phyloP scores from a whole-genome alignment of 805 yeast genomes.

The Jamesozyma gamospora region DNA sequence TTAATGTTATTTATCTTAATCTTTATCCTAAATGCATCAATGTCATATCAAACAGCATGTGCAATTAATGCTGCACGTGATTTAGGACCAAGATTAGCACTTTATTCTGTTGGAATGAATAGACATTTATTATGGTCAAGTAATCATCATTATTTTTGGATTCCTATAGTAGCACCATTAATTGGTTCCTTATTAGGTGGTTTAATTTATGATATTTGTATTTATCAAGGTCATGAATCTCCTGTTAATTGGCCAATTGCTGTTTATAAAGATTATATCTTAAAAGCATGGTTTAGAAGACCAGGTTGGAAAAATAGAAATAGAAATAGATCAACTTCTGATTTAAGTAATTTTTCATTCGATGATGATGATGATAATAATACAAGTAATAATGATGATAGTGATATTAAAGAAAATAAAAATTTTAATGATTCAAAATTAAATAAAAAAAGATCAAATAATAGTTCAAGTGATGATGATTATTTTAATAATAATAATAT shows the following conservation, averaged over 20 bases:
- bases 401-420: not conserved
- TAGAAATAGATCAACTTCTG: constrained; percentile 21
- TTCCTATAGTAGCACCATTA: constrained; percentile 42
- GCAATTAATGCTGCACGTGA: constrained; percentile 49
- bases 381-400: not conserved
- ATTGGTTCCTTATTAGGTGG: constrained; percentile 41
- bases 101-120: constrained; percentile 40
- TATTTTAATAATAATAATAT: constrained; percentile 3
- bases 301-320: constrained; percentile 24
- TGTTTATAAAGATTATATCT: constrained; percentile 8
- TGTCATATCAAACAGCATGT: constrained; percentile 45
- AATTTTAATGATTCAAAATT: not conserved
- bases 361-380: constrained; percentile 12
- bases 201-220: constrained; percentile 40
- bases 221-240: constrained; percentile 44
- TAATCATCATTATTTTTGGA: constrained; percentile 42
- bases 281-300: constrained; percentile 23
- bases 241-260: constrained; percentile 38
- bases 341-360: constrained; percentile 23
- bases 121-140: constrained; percentile 31
- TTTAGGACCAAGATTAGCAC: constrained; percentile 43
- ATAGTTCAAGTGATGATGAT: constrained; percentile 7
- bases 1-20: constrained; percentile 38
- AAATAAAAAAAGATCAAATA: constrained; percentile 6
- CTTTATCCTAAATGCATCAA: constrained; percentile 37